A percentile compares a stretch with the other conserved stretches of the same genome.
Conservation (phyloP, 2,329 filamentous ascomycete genomes). For the Microcera coccophila region DNA sequence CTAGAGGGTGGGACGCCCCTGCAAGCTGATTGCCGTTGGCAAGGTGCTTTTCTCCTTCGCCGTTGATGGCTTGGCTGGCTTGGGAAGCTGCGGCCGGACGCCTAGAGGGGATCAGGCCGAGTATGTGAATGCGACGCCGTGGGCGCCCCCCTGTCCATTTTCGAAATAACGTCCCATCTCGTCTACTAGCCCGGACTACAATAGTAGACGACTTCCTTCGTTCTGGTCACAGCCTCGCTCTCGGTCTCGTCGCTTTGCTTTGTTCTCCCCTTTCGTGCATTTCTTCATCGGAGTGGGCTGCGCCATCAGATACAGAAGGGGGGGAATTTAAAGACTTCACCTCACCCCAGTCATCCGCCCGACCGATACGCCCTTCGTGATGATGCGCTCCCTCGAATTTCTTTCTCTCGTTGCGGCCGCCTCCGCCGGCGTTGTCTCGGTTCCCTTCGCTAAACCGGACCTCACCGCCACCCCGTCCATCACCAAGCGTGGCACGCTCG, state of each 20-base stretch:
- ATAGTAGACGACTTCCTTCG: background rate
- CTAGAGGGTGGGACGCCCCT: no score
- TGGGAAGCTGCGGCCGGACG: background rate
- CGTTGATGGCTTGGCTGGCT: conserved; percentile 1
- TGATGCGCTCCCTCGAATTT: conserved; percentile 18
- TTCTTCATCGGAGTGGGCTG: background rate
- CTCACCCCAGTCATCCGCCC: background rate
- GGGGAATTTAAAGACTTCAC: background rate
- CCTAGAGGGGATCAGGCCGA: background rate
- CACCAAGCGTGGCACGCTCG: conserved; percentile 25
- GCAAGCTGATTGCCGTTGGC: no score
- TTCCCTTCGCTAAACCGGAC: conserved; percentile 17
- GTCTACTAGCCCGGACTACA: no score
- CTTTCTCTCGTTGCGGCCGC: conserved; percentile 16
- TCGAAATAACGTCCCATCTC: background rate
- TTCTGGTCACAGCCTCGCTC: background rate
- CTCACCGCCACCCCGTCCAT: conserved; percentile 14
- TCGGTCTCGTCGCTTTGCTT: background rate
- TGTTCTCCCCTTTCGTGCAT: background rate
- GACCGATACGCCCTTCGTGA: background rate
- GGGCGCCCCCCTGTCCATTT: background rate
- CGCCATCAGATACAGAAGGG: background rate
- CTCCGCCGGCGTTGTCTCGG: conserved; percentile 24
- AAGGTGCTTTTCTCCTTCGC: no score
- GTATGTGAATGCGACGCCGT: background rate